Conservation (phyloP, 108 stramenopile genomes). For the Cylindrotheca fusiformis region DNA sequence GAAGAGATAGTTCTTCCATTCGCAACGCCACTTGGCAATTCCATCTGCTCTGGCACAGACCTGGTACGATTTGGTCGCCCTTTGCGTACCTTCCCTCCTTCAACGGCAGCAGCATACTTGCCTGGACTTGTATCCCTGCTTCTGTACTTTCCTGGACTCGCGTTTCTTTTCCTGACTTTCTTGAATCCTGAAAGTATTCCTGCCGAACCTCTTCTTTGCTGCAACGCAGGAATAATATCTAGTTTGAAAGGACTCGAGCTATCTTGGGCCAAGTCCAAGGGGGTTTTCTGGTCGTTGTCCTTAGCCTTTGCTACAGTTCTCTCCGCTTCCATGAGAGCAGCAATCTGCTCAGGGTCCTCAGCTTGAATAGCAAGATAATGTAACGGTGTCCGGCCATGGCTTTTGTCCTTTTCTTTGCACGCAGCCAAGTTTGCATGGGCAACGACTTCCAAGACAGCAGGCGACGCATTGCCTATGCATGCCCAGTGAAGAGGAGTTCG, state of each 20-base stretch:
- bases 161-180: neutral
- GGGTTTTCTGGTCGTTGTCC: neutral
- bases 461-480: neutral
- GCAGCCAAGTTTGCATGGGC: neutral
- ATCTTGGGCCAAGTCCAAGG: neutral
- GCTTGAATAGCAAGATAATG: constrained; percentile 1
- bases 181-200: neutral
- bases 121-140: neutral
- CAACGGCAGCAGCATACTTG: neutral
- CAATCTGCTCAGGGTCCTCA: neutral
- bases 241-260: neutral
- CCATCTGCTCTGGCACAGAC: no score
- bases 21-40: no score
- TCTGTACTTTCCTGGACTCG: neutral
- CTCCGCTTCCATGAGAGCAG: neutral
- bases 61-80: no score
- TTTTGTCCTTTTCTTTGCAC: neutral
- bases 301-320: neutral
- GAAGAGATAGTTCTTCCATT: no score
- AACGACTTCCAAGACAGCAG: neutral
- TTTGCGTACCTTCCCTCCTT: no score
- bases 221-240: neutral
- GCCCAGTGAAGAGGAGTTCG: neutral
- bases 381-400: constrained; percentile 2
- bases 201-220: neutral